Percentiles rank a stretch among this genome's conserved stretches.
Evolutionary conservation across 2,329 filamentous ascomycete species (phyloP).

Genomic region (Epichloe sibirici): DNA sequence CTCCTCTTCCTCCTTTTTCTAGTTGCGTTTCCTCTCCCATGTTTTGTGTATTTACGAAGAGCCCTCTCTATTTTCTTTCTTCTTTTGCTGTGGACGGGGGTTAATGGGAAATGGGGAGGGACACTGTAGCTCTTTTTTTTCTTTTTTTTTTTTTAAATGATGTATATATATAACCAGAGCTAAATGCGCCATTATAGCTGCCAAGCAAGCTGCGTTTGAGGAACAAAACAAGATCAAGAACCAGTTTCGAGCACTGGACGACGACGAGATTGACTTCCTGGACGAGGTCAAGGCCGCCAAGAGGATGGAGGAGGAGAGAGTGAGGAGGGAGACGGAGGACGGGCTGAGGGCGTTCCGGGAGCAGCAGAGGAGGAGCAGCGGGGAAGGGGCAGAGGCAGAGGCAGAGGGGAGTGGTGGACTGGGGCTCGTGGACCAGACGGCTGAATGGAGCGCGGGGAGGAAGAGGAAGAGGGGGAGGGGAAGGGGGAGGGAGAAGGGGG

Average conservation of each 20-base stretch:
- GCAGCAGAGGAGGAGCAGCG: constrained; percentile 29
- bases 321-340: constrained; percentile 43
- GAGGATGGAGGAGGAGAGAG: constrained; percentile 40
- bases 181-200: constrained; percentile 33
- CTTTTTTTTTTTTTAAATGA: neutral
- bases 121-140: neutral
- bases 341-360: constrained; percentile 43
- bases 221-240: constrained; percentile 60
- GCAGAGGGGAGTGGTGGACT: constrained; percentile 23
- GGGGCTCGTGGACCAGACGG: constrained; percentile 9
- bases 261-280: constrained; percentile 68
- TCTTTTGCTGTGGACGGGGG: no score
- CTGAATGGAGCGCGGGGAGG: constrained; percentile 12
- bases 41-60: no score
- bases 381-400: constrained; percentile 27
- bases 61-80: neutral
- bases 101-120: no score
- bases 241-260: constrained; percentile 66
- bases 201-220: constrained; percentile 73
- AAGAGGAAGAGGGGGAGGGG: constrained; percentile 15
- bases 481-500: constrained; percentile 7
- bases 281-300: constrained; percentile 42
- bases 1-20: neutral
- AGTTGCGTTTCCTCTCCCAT: neutral
- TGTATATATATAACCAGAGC: neutral